These are phyloP conservation scores for Hyphodiscus sp. DNA, from an alignment of 2,329 filamentous ascomycete genomes.

Conservation along the genomic window DNA sequence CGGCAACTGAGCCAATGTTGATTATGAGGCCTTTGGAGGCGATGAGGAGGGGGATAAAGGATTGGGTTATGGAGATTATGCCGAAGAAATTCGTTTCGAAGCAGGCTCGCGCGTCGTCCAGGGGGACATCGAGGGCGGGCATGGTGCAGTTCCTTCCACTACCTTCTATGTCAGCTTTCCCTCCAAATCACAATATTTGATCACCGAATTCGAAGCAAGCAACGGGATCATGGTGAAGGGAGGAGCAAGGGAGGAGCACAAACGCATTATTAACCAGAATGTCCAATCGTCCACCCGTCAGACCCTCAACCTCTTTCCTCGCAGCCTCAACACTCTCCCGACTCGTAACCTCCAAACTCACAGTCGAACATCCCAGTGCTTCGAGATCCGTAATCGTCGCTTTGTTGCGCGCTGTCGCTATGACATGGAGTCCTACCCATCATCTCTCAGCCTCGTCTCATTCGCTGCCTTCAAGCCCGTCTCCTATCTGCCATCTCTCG, in stretches of 20 bases:
- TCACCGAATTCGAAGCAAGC: no score
- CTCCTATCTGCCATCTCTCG: no score
- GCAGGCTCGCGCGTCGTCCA: constrained; percentile 26
- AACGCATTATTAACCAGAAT: constrained; percentile 86
- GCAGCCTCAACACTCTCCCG: constrained; percentile 17
- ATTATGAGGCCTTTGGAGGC: constrained; percentile 20
- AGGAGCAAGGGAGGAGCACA: constrained; percentile 2
- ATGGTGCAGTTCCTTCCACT: constrained; percentile 22
- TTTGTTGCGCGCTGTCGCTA: constrained; percentile 35
- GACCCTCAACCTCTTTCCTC: constrained; percentile 20
- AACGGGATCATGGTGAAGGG: not conserved
- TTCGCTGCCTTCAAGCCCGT: not conserved
- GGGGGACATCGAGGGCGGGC: constrained; percentile 28
- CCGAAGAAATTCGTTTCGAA: constrained; percentile 37
- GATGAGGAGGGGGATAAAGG: constrained; percentile 31
- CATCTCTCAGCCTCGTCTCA: not conserved
- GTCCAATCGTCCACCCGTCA: constrained; percentile 67
- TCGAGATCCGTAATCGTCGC: constrained; percentile 28
- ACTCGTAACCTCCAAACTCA: constrained; percentile 37
- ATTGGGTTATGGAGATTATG: constrained; percentile 38
- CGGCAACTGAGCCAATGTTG: constrained; percentile 33
- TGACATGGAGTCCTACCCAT: constrained; percentile 32
- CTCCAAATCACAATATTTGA: not conserved
- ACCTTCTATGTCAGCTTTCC: constrained; percentile 6
- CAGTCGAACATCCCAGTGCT: constrained; percentile 30